Percentiles rank a stretch among this genome's conserved stretches.
These are phyloP conservation scores for Alternaria ethzedia DNA, from an alignment of 2,329 filamentous ascomycete species.

Conservation along the genomic window DNA sequence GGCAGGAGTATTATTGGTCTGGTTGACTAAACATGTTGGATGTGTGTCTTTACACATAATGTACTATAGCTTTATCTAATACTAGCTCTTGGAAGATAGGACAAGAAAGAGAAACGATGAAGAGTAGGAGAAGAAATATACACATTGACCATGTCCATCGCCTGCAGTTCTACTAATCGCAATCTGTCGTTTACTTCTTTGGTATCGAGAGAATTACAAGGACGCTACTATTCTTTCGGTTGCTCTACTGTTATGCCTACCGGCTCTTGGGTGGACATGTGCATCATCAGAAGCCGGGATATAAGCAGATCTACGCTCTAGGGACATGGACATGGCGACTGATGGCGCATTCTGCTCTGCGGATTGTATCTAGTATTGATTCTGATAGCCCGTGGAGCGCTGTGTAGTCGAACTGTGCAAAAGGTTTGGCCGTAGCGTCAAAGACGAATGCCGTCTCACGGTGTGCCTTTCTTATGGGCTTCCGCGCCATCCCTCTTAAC, in stretches of 20 bases:
- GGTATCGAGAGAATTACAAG: background rate
- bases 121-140: background rate
- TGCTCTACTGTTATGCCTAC: conserved; percentile 7
- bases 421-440: background rate
- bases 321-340: background rate
- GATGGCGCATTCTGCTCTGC: background rate
- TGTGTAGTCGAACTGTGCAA: background rate
- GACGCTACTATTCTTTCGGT: background rate
- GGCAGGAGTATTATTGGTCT: background rate
- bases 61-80: background rate
- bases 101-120: background rate
- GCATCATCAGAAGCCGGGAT: background rate
- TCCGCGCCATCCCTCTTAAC: background rate
- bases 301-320: background rate
- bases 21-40: background rate
- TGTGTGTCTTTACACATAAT: background rate
- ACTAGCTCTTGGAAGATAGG: background rate
- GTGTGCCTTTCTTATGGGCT: background rate
- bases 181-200: background rate
- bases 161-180: background rate
- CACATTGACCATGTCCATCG: background rate
- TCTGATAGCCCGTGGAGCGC: background rate
- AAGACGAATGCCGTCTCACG: background rate
- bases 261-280: conserved; percentile 19
- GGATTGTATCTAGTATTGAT: background rate